Percentiles rank a stretch among this genome's conserved stretches.
These are phyloP conservation scores for Capsicum rhomboideum DNA, from an alignment of 257 asterid species.

Conservation along the genomic window DNA sequence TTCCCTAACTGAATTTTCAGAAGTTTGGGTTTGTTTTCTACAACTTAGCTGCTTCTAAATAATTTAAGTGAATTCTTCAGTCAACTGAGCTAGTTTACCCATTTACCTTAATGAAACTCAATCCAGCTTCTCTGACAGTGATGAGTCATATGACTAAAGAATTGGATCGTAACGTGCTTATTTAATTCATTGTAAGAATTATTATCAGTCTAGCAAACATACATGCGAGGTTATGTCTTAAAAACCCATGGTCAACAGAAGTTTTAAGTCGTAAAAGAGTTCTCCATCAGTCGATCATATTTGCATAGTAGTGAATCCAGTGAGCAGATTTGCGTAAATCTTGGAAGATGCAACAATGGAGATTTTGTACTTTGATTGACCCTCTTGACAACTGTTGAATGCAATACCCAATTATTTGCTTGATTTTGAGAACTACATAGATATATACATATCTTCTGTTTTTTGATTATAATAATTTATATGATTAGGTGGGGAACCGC, in stretches of 20 bases:
- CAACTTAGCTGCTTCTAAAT: not conserved
- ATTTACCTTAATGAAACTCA: not conserved
- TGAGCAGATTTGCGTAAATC: not conserved
- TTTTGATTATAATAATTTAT: not conserved
- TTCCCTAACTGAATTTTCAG: not conserved
- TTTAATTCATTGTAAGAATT: not conserved
- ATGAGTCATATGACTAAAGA: not conserved
- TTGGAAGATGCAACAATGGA: not conserved
- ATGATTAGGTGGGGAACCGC: constrained; percentile 37
- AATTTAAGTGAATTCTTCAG: not conserved
- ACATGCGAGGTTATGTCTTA: not conserved
- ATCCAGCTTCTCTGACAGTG: not conserved
- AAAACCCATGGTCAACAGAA: not conserved
- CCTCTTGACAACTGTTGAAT: not conserved
- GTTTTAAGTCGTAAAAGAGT: not conserved
- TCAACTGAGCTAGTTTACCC: not conserved
- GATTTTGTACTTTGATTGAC: not conserved
- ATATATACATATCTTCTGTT: not conserved
- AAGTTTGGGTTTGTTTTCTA: not conserved
- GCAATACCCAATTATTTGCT: not conserved
- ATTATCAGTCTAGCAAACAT: not conserved
- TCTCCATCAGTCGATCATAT: not conserved
- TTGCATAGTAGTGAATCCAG: not conserved
- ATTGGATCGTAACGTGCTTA: not conserved
- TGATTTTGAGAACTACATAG: not conserved